Conservation (phyloP, 768 basidiomycete genomes). For the Tulasnella sp. region DNA sequence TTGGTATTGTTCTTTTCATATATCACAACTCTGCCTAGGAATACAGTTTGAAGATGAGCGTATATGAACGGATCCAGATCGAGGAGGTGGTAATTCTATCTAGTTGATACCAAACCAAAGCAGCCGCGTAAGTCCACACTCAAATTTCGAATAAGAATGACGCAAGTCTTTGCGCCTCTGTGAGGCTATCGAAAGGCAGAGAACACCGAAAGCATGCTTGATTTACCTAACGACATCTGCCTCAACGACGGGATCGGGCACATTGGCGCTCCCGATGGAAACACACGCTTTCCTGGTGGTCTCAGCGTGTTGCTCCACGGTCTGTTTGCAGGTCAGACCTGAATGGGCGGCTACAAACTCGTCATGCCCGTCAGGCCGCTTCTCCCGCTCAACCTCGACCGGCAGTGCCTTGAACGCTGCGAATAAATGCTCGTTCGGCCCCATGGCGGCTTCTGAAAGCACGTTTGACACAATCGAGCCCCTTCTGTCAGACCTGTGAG, state of each 20-base stretch:
- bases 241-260: constrained; percentile 52
- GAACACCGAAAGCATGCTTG: background rate
- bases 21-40: background rate
- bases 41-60: background rate
- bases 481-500: constrained; percentile 10
- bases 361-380: background rate
- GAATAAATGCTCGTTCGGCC: constrained; percentile 31
- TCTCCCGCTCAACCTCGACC: constrained; percentile 31
- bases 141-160: constrained; percentile 88
- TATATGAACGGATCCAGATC: background rate
- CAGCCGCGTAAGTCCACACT: constrained; percentile 86
- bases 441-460: constrained; percentile 9
- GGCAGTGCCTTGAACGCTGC: constrained; percentile 43
- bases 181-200: constrained; percentile 59
- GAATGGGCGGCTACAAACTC: background rate
- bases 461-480: constrained; percentile 31
- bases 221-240: constrained; percentile 78
- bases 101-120: no score
- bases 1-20: background rate
- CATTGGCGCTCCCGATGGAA: constrained; percentile 50
- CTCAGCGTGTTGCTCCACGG: constrained; percentile 69
- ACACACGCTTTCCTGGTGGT: constrained; percentile 64
- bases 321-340: constrained; percentile 62
- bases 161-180: constrained; percentile 80
- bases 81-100: background rate